Evolutionary conservation across 2,329 filamentous ascomycete genomes (phyloP), one percentile per base, ranked within the genome.

Genomic region (Penicillium glabrum): DNA sequence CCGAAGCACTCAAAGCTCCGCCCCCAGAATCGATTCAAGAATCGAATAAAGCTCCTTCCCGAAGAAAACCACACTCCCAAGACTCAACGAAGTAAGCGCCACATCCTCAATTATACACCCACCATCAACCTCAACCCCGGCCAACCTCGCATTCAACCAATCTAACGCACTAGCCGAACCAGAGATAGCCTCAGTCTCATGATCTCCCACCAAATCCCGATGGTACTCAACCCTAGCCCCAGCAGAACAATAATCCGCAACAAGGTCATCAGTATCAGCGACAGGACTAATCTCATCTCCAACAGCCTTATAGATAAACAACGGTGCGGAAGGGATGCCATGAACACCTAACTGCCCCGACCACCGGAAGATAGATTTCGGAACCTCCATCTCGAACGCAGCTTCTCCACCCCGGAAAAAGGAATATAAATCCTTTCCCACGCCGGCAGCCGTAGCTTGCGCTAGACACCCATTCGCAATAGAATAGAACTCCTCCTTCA

Each of bases 251-350:
- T 62, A 67, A 41, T 62, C 55, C 9, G 62, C 44, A 1, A 73
- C 58, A 49, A 72, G 44, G 1, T 45, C 54, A 58, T 72, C 68
- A 3, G 67, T 70, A 39, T 70, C 65, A 6, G 49, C 55, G 0
- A 70, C 53, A 3, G 65, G 58, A 39, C 63, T 67, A 14, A 74
- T 59, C 51, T 73, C 68, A 53, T 74, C 71, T 1, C 61, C 55
- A 10, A 66, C 60, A 3, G 71, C 67, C 46, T 75, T 71, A 53
- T 74, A 73, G 6, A 67, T 57, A 41, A 68, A 73, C 5, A 69
- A 31, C 1, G 69, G 70, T 43, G 68, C 67, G 41, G 19, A 47
- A 19, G 56, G 56, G 2, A 45, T 55, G 2, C 56, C 56, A 16
- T 52, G 56, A 14, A 60, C 21, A 2, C 63, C 63, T 61, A 65